Conservation (phyloP, 345 rosid species). For the Schrenkiella parvula region DNA sequence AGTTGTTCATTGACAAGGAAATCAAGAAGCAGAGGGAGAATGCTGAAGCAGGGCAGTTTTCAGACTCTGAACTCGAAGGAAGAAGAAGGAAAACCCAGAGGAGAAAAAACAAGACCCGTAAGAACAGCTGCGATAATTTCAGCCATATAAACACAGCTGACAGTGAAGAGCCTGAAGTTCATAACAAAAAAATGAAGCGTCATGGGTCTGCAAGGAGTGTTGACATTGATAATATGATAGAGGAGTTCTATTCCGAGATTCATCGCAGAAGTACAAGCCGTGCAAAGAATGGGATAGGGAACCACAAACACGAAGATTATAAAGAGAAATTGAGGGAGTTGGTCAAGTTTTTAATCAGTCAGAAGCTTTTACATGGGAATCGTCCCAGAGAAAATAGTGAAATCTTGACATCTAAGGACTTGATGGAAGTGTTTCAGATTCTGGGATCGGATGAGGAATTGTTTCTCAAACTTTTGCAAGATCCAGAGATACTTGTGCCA, state of each 20-base stretch:
- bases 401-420: constrained; percentile 54
- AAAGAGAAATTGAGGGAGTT: constrained; percentile 72
- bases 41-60: constrained; percentile 42
- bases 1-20: constrained; percentile 51
- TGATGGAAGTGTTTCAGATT: constrained; percentile 76
- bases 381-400: constrained; percentile 46
- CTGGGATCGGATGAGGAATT: constrained; percentile 78
- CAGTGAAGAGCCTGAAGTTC: constrained; percentile 34
- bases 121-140: constrained; percentile 51
- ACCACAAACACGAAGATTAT: constrained; percentile 39
- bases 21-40: constrained; percentile 37
- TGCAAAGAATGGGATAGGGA: constrained; percentile 36
- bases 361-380: constrained; percentile 55
- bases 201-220: constrained; percentile 38
- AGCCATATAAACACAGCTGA: constrained; percentile 37
- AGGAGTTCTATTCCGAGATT: constrained; percentile 62
- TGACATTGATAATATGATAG: constrained; percentile 57
- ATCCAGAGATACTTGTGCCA: constrained; percentile 60
- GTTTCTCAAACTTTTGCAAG: constrained; percentile 68
- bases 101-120: constrained; percentile 46
- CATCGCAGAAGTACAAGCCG: constrained; percentile 46
- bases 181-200: constrained; percentile 25
- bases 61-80: constrained; percentile 46
- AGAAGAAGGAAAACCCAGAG: constrained; percentile 45
- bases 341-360: constrained; percentile 61